These are phyloP conservation scores for Botryosphaeria dothidea DNA, from an alignment of 2,329 filamentous ascomycete genomes.

Conservation along the genomic window DNA sequence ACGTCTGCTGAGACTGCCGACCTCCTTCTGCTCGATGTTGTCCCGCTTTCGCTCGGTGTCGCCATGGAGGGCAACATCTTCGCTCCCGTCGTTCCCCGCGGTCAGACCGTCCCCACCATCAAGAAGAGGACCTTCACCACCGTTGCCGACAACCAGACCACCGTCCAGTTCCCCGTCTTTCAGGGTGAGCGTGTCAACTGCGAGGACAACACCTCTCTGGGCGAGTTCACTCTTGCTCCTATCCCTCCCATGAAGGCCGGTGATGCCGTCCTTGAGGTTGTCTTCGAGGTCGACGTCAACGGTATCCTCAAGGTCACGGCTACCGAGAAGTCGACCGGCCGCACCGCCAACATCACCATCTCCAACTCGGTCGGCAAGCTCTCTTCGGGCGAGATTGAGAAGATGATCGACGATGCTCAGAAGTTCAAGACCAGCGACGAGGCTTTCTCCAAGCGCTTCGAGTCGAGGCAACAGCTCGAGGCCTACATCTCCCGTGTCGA, in stretches of 20 bases:
- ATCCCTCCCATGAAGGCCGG: conserved; percentile 86
- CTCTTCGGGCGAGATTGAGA: conserved; percentile 90
- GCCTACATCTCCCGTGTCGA: conserved; percentile 98
- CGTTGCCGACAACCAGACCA: conserved; percentile 66
- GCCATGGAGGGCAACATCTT: conserved; percentile 99
- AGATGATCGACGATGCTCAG: conserved; percentile 95
- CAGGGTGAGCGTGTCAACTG: conserved; percentile 98
- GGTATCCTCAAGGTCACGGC: conserved; percentile 99
- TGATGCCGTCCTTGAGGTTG: conserved; percentile 93
- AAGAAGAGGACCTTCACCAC: conserved; percentile 93
- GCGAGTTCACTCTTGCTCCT: conserved; percentile 94
- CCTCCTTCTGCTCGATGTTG: conserved; percentile 92
- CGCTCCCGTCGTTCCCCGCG: conserved; percentile 78
- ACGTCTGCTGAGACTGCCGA: conserved; percentile 92
- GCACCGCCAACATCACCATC: conserved; percentile 99
- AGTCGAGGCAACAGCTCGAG: conserved; percentile 98
- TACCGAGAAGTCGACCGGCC: conserved; percentile 97
- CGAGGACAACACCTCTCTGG: conserved; percentile 95
- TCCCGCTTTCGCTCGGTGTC: conserved; percentile 94
- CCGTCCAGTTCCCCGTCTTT: conserved; percentile 88
- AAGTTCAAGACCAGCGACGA: conserved; percentile 99
- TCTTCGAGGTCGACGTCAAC: conserved; percentile 99
- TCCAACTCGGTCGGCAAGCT: conserved; percentile 99
- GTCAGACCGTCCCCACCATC: conserved; percentile 65
- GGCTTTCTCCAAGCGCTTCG: conserved; percentile 98